Evolutionary conservation across 2,329 filamentous ascomycete genomes (phyloP).

Genomic region (Cordyceps javanica): DNA sequence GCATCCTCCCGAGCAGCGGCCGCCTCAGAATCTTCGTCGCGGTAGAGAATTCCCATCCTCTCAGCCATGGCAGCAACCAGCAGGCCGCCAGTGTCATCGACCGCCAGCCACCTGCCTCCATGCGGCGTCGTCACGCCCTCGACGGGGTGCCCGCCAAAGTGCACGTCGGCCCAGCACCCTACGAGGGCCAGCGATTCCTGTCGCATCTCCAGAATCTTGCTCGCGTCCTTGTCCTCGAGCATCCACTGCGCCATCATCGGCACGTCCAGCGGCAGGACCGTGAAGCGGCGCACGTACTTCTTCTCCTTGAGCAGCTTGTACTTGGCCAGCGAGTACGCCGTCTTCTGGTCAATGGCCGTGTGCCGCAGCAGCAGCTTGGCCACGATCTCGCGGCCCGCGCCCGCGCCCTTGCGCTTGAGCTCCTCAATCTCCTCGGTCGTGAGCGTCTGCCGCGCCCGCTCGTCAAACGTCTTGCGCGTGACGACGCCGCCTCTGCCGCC

Average conservation of each 20-base stretch:
- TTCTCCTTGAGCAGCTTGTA: slow-evolving; percentile 92
- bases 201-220: slow-evolving; percentile 77
- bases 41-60: slow-evolving; percentile 74
- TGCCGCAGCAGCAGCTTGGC: slow-evolving; percentile 90
- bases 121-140: slow-evolving; percentile 22
- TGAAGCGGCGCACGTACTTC: slow-evolving; percentile 88
- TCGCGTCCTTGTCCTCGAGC: slow-evolving; percentile 71
- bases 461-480: slow-evolving; percentile 54
- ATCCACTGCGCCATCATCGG: slow-evolving; percentile 69
- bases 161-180: slow-evolving; percentile 85
- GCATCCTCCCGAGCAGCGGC: too few species aligned
- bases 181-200: slow-evolving; percentile 78
- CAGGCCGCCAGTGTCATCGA: slow-evolving; percentile 82
- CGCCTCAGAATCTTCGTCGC: too few species aligned
- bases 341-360: slow-evolving; percentile 87
- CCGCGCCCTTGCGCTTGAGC: slow-evolving; percentile 64
- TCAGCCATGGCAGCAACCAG: slow-evolving; percentile 81
- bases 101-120: slow-evolving; percentile 63
- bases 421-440: slow-evolving; percentile 71
- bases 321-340: slow-evolving; percentile 85
- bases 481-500: slow-evolving; percentile 35
- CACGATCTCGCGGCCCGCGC: slow-evolving; percentile 82
- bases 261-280: slow-evolving; percentile 76
- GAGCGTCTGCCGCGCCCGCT: slow-evolving; percentile 66
- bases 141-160: slow-evolving; percentile 43